phyloP scores from a whole-genome alignment of 768 basidiomycete genomes.

The Collybia sordida region DNA sequence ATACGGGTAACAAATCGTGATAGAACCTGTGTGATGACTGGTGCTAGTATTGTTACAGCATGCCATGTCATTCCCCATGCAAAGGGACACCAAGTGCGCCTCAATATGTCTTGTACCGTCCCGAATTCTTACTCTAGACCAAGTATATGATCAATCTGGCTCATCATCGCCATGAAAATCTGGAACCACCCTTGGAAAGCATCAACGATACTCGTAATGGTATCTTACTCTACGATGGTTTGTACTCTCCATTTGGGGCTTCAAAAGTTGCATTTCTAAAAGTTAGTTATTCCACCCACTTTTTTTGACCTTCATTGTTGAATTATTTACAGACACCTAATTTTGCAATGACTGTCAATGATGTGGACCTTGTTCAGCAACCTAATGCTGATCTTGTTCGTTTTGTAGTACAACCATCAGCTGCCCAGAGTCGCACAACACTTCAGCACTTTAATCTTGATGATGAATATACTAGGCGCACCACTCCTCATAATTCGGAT shows the following conservation, averaged over 20 bases:
- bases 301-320: constrained; percentile 7
- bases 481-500: constrained; percentile 17
- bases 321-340: constrained; percentile 17
- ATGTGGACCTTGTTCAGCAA: constrained; percentile 17
- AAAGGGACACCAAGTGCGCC: constrained; percentile 2
- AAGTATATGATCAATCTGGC: constrained; percentile 16
- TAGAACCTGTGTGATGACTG: constrained; percentile 2
- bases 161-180: constrained; percentile 13
- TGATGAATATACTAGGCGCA: not conserved
- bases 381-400: constrained; percentile 1
- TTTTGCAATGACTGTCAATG: constrained; percentile 16
- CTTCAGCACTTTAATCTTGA: constrained; percentile 7
- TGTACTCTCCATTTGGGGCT: constrained; percentile 12
- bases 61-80: constrained; percentile 1
- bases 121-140: not conserved
- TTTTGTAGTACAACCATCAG: constrained; percentile 5
- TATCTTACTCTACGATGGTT: constrained; percentile 3
- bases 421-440: not conserved
- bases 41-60: not conserved
- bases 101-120: not conserved
- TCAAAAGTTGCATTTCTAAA: constrained; percentile 19
- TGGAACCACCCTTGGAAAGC: constrained; percentile 16
- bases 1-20: not conserved
- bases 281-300: constrained; percentile 15
- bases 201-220: constrained; percentile 20